Evolutionary conservation across 805 yeast species (phyloP).

Genomic region (Yarrowia divulgata): DNA sequence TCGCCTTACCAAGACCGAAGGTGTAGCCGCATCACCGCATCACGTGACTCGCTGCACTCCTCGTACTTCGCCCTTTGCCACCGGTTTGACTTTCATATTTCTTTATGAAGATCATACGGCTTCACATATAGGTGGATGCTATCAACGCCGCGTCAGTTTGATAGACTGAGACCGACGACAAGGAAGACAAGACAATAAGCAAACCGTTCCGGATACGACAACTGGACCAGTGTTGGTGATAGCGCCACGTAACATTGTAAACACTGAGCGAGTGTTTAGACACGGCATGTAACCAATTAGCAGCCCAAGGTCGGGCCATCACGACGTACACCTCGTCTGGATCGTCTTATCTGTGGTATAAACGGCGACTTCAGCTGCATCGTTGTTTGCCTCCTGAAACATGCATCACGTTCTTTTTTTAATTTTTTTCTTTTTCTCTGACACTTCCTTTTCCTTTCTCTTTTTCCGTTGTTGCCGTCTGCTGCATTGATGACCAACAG

Average conservation of each 20-base stretch:
- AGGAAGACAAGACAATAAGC: too few relatives aligned
- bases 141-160: too few relatives aligned
- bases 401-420: neutral
- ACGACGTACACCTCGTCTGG: neutral
- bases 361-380: neutral
- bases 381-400: neutral
- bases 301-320: neutral
- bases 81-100: conserved; percentile 15
- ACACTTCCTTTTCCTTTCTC: neutral
- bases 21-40: neutral
- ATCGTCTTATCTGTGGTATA: neutral
- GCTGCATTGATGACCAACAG: conserved; percentile 19
- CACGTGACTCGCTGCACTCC: neutral
- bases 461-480: neutral
- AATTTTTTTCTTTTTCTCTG: too few relatives aligned
- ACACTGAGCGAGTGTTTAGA: too few relatives aligned
- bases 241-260: neutral
- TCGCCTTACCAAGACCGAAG: too few relatives aligned
- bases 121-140: neutral
- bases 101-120: conserved; percentile 13
- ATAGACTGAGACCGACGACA: too few relatives aligned
- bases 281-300: too few relatives aligned
- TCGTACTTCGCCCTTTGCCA: neutral
- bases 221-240: too few relatives aligned
- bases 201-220: too few relatives aligned